These are phyloP conservation scores for Solanum raphanifolium DNA, from an alignment of 257 asterid genomes.

Conservation along the genomic window DNA sequence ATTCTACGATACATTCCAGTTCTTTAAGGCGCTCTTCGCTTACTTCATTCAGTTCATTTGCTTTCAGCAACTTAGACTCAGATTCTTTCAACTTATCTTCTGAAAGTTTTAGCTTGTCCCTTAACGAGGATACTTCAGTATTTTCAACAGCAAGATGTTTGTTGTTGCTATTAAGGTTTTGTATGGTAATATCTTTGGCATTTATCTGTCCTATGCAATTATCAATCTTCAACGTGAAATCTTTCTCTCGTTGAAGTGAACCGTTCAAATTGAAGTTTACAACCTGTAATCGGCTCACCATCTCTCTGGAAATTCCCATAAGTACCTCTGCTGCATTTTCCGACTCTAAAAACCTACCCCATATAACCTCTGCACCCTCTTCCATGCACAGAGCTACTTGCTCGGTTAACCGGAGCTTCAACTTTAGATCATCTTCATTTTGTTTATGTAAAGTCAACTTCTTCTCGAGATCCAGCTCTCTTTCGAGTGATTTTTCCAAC, in stretches of 20 bases:
- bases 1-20: constrained; percentile 28
- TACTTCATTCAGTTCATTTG: constrained; percentile 13
- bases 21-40: constrained; percentile 22
- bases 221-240: constrained; percentile 23
- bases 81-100: constrained; percentile 39
- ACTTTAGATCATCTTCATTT: constrained; percentile 68
- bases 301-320: constrained; percentile 72
- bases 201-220: constrained; percentile 29
- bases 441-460: constrained; percentile 43
- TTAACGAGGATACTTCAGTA: constrained; percentile 36
- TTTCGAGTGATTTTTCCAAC: constrained; percentile 62
- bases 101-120: constrained; percentile 31
- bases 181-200: constrained; percentile 31
- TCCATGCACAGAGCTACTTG: constrained; percentile 77
- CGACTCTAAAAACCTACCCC: constrained; percentile 82
- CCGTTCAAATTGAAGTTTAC: constrained; percentile 14
- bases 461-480: constrained; percentile 79
- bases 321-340: constrained; percentile 67
- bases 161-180: constrained; percentile 27
- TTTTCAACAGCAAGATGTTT: constrained; percentile 30
- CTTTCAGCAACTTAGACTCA: constrained; percentile 15
- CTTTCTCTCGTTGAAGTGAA: constrained; percentile 37
- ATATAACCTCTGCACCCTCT: constrained; percentile 84
- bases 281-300: constrained; percentile 38
- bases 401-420: constrained; percentile 49